phyloP scores from a whole-genome alignment of 2,329 filamentous ascomycete genomes.

The Talaromyces sp. region DNA sequence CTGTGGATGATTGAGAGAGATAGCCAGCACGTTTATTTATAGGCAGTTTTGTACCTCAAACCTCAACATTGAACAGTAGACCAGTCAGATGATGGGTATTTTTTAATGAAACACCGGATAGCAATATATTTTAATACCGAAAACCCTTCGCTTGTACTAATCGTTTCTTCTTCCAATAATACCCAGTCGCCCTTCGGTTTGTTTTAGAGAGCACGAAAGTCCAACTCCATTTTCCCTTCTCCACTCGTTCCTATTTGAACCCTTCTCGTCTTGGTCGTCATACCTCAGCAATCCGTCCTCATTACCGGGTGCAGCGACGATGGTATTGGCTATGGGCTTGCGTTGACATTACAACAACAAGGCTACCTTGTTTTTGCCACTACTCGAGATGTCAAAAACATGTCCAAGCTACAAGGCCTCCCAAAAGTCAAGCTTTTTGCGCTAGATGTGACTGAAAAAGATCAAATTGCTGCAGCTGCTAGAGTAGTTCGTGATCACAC shows the following conservation, averaged over 20 bases:
- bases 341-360: conserved; percentile 30
- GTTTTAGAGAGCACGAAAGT: not conserved
- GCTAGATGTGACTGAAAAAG: conserved; percentile 30
- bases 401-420: conserved; percentile 23
- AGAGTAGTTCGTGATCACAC: conserved; percentile 24
- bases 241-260: conserved; percentile 10
- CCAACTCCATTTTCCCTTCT: not conserved
- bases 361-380: conserved; percentile 41
- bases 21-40: too few species aligned
- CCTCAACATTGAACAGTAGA: too few species aligned
- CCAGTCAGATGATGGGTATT: too few species aligned
- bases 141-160: too few species aligned
- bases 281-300: conserved; percentile 24
- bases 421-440: conserved; percentile 27
- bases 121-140: too few species aligned
- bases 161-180: not conserved
- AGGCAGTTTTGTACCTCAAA: too few species aligned
- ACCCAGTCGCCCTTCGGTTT: not conserved
- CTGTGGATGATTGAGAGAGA: too few species aligned
- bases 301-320: conserved; percentile 41
- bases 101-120: too few species aligned
- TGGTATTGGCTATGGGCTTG: conserved; percentile 40
- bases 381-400: conserved; percentile 30
- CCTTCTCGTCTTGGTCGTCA: conserved; percentile 12
- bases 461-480: conserved; percentile 28